Evolutionary conservation across 768 basidiomycete genomes (phyloP).

Genomic region (Amyloporia xantha): DNA sequence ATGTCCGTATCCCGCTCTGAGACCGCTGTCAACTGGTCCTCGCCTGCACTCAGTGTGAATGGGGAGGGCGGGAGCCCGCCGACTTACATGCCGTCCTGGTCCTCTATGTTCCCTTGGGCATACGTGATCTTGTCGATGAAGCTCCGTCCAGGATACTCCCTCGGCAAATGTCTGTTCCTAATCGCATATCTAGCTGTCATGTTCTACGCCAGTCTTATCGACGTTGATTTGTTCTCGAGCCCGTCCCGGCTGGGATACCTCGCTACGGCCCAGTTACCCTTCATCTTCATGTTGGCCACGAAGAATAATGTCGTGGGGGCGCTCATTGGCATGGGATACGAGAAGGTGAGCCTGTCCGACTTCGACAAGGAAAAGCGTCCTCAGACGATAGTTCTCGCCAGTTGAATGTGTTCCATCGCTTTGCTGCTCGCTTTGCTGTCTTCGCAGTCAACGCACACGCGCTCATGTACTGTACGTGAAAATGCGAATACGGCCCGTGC

Average conservation of each 20-base stretch:
- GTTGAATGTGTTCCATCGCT: conserved; percentile 44
- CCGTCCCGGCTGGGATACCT: conserved; percentile 46
- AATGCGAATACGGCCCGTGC: too few species aligned
- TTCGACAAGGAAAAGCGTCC: background rate
- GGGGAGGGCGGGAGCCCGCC: background rate
- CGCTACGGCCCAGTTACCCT: conserved; percentile 54
- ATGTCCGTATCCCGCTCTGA: background rate
- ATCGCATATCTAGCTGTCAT: conserved; percentile 17
- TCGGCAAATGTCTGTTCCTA: background rate
- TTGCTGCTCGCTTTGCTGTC: conserved; percentile 36
- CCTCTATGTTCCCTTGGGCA: background rate
- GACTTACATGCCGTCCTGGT: conserved; percentile 1
- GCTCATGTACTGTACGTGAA: conserved; percentile 32
- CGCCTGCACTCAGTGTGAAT: background rate
- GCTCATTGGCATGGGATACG: conserved; percentile 58
- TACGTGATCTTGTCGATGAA: background rate
- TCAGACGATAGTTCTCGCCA: background rate
- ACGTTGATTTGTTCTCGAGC: conserved; percentile 44
- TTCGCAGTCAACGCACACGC: conserved; percentile 37
- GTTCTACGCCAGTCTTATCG: conserved; percentile 41
- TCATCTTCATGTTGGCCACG: conserved; percentile 56
- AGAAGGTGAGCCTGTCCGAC: conserved; percentile 38
- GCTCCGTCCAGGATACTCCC: conserved; percentile 2
- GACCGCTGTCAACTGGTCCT: background rate
- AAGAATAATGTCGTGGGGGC: conserved; percentile 63